Evolutionary conservation across 148 eudicot genomes (phyloP).

Genomic region (Simmondsia chinensis): DNA sequence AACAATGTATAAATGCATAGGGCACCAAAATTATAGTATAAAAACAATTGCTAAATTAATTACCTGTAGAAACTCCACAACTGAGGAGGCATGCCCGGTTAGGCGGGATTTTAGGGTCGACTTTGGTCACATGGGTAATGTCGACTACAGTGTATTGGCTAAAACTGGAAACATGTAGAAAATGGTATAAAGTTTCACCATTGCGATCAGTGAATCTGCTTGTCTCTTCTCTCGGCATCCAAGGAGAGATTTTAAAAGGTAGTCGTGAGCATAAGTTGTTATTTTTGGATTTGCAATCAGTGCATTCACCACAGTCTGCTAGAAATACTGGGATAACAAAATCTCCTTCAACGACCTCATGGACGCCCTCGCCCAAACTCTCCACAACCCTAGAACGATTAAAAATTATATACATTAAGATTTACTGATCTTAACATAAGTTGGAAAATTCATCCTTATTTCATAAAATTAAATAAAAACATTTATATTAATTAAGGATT

Average conservation of each 20-base stretch:
- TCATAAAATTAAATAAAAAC: too few species aligned
- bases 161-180: slow-evolving; percentile 36
- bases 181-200: slow-evolving; percentile 32
- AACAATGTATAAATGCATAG: too few species aligned
- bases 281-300: slow-evolving; percentile 25
- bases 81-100: too few species aligned
- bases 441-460: too few species aligned
- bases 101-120: slow-evolving; percentile 17
- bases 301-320: slow-evolving; percentile 43
- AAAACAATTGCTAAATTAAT: too few species aligned
- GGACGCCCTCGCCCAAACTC: slow-evolving; percentile 55
- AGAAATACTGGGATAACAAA: slow-evolving; percentile 42
- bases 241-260: slow-evolving; percentile 9
- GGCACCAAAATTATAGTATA: too few species aligned
- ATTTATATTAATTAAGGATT: too few species aligned
- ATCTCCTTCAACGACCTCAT: slow-evolving; percentile 39
- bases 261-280: slow-evolving; percentile 32
- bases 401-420: too few species aligned
- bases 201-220: slow-evolving; percentile 24
- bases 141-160: slow-evolving; percentile 37
- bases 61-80: too few species aligned
- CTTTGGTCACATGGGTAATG: slow-evolving; percentile 32
- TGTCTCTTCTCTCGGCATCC: slow-evolving; percentile 29
- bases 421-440: too few species aligned
- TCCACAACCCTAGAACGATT: slow-evolving; percentile 56